Conservation (phyloP, 2,329 filamentous ascomycete species). For the Zymoseptoria ardabiliae region DNA sequence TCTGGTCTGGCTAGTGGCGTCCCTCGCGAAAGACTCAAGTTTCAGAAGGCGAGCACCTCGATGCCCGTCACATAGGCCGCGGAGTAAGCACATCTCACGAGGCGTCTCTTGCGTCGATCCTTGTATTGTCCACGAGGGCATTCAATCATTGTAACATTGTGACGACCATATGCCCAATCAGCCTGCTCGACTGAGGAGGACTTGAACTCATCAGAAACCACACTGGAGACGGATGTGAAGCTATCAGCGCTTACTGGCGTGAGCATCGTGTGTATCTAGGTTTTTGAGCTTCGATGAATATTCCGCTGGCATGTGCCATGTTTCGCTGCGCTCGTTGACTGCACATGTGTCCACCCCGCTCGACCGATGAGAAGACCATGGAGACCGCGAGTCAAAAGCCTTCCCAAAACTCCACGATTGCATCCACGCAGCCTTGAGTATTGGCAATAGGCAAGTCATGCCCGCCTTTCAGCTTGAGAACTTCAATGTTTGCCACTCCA, state of each 20-base stretch:
- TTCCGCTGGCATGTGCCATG: not conserved
- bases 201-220: not conserved
- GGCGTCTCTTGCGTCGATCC: not conserved
- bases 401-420: slow-evolving; percentile 40
- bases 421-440: slow-evolving; percentile 51
- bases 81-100: not conserved
- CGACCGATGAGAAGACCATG: not conserved
- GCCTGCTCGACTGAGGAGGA: not conserved
- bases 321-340: not conserved
- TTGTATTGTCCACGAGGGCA: too few relatives aligned
- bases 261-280: not conserved
- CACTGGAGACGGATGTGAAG: not conserved
- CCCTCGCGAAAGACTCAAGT: not conserved
- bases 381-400: not conserved
- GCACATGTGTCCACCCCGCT: too few relatives aligned
- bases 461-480: slow-evolving; percentile 53
- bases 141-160: not conserved
- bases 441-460: slow-evolving; percentile 63
- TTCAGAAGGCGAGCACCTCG: not conserved
- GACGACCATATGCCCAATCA: not conserved
- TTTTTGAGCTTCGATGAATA: not conserved
- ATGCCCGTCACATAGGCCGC: too few relatives aligned
- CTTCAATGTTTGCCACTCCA: slow-evolving; percentile 50
- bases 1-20: not conserved
- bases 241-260: not conserved